Percentiles rank a stretch among this genome's conserved stretches.
phyloP scores from a whole-genome alignment of 129 eudicot species.

The Lonicera japonica region DNA sequence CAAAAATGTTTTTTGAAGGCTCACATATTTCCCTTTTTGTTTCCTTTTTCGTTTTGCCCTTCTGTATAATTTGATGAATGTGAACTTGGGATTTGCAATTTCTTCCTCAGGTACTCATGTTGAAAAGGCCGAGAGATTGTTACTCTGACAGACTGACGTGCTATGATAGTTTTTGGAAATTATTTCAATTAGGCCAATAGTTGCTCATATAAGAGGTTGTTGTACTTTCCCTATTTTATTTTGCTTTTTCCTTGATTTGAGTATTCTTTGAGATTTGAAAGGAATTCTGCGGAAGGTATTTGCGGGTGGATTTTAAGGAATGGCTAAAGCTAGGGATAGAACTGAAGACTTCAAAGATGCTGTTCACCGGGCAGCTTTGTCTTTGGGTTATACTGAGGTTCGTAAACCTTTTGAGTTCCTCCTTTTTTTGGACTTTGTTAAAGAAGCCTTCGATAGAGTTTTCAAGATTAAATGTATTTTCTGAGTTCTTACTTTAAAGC shows the following conservation, averaged over 20 bases:
- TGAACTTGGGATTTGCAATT: no score
- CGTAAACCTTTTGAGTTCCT: slow-evolving; percentile 7
- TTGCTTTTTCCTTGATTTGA: background rate
- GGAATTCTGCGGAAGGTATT: background rate
- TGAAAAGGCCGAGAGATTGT: no score
- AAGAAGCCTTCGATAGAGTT: background rate
- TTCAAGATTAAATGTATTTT: background rate
- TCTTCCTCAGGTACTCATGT: no score
- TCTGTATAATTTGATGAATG: no score
- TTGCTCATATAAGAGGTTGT: background rate
- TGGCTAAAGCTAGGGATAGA: slow-evolving; percentile 79
- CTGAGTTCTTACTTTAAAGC: background rate
- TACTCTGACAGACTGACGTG: no score
- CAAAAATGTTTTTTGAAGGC: no score
- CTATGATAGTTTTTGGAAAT: no score
- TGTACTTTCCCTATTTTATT: background rate
- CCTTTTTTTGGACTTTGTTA: background rate
- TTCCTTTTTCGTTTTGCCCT: no score
- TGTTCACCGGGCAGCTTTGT: slow-evolving; percentile 67
- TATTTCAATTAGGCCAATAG: background rate
- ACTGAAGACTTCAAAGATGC: slow-evolving; percentile 97
- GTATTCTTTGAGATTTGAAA: background rate
- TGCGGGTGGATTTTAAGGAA: slow-evolving; percentile 11
- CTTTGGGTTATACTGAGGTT: slow-evolving; percentile 81
- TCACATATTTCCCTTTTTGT: no score